phyloP scores from a whole-genome alignment of 2,329 filamentous ascomycete species.

The Helicocarpus griseus region DNA sequence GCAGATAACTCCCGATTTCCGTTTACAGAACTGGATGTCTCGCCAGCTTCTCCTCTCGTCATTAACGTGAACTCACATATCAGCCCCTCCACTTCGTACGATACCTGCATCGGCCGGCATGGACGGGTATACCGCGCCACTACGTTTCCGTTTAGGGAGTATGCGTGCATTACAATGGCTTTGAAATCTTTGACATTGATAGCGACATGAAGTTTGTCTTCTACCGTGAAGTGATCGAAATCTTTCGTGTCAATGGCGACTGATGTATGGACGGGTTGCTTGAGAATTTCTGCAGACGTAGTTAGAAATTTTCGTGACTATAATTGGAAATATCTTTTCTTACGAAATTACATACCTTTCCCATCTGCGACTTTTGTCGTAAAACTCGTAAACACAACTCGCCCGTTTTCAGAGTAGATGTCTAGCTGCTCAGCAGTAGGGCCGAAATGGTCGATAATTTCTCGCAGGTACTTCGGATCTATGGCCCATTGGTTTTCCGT shows the following conservation, averaged over 20 bases:
- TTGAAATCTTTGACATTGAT: conserved; percentile 59
- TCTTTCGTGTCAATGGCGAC: conserved; percentile 53
- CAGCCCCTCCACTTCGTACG: conserved; percentile 47
- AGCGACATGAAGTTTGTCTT: conserved; percentile 51
- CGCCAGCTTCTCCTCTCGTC: conserved; percentile 49
- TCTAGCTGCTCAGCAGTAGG: conserved; percentile 56
- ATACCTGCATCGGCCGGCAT: conserved; percentile 51
- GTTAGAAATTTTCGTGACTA: conserved; percentile 8
- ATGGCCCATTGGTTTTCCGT: conserved; percentile 52
- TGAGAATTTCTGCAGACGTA: conserved; percentile 45
- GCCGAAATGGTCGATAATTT: conserved; percentile 56
- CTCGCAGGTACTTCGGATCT: conserved; percentile 46
- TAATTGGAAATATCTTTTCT: not conserved
- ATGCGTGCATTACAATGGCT: conserved; percentile 53
- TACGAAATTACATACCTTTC: conserved; percentile 36
- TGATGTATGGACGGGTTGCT: conserved; percentile 55
- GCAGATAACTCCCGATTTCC: conserved; percentile 32
- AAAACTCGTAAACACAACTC: conserved; percentile 55
- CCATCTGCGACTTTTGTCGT: conserved; percentile 55
- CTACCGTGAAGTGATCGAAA: conserved; percentile 51
- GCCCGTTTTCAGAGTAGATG: conserved; percentile 48
- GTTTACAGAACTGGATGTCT: conserved; percentile 30
- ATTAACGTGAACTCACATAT: conserved; percentile 54
- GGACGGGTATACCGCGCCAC: conserved; percentile 51
- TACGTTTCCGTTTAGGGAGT: conserved; percentile 46